Evolutionary conservation across 345 rosid genomes (phyloP).

Genomic region (Capsella bursapastoris): DNA sequence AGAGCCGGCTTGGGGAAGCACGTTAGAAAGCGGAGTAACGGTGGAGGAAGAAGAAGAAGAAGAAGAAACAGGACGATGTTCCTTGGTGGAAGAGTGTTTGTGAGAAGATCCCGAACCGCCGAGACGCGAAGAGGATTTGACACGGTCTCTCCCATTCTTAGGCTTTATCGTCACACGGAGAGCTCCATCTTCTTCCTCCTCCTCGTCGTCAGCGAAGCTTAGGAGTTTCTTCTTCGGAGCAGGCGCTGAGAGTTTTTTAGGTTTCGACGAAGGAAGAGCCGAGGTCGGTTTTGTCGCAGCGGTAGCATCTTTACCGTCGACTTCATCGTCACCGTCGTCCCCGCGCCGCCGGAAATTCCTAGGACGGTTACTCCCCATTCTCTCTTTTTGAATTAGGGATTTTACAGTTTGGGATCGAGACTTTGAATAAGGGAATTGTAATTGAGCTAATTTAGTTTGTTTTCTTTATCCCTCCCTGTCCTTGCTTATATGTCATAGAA

Average conservation of each 20-base stretch:
- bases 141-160: constrained; percentile 42
- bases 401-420: constrained; percentile 18
- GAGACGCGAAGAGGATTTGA: constrained; percentile 54
- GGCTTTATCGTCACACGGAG: constrained; percentile 33
- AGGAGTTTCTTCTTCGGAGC: constrained; percentile 62
- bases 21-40: constrained; percentile 59
- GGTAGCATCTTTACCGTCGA: constrained; percentile 20
- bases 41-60: constrained; percentile 48
- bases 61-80: constrained; percentile 50
- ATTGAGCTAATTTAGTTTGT: background rate
- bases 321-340: constrained; percentile 47
- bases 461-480: background rate
- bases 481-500: no score
- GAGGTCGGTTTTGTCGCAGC: constrained; percentile 44
- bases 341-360: constrained; percentile 85
- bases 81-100: constrained; percentile 62
- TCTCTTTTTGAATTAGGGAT: constrained; percentile 26
- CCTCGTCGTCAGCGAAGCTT: constrained; percentile 91
- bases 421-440: background rate
- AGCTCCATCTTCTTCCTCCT: constrained; percentile 52
- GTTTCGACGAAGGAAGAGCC: constrained; percentile 49
- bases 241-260: constrained; percentile 55
- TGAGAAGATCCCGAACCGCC: constrained; percentile 57
- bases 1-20: constrained; percentile 83
- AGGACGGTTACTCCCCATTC: constrained; percentile 64